Conservation (phyloP, 805 yeast genomes). For the Zygosaccharomyces pseudorouxii region DNA sequence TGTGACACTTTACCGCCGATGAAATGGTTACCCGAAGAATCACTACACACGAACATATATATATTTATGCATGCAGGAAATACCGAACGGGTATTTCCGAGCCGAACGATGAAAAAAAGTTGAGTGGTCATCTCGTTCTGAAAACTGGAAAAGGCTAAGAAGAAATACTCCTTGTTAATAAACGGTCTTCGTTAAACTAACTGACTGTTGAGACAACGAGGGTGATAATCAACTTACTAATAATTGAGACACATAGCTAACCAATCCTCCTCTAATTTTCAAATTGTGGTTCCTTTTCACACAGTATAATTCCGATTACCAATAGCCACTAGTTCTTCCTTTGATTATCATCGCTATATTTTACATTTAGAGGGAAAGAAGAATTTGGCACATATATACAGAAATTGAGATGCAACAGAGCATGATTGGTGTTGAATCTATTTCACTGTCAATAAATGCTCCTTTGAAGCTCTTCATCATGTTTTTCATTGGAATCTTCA, state of each 20-base stretch:
- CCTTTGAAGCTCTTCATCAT: slow-evolving; percentile 8
- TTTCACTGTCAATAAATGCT: slow-evolving; percentile 10
- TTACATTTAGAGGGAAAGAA: background rate
- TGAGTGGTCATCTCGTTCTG: background rate
- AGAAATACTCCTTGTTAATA: slow-evolving; percentile 1
- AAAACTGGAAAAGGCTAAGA: background rate
- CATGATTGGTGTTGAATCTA: slow-evolving; percentile 8
- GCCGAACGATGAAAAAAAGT: slow-evolving; percentile 1
- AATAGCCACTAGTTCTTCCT: background rate
- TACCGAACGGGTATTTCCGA: background rate
- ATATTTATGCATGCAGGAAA: background rate
- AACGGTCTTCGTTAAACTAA: background rate
- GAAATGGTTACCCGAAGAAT: background rate
- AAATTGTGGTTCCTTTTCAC: background rate
- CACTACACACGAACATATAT: no score
- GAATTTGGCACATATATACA: background rate
- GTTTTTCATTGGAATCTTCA: slow-evolving; percentile 11
- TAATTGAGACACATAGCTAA: background rate
- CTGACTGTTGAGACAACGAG: no score
- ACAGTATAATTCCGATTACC: background rate
- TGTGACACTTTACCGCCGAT: no score
- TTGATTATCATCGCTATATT: background rate
- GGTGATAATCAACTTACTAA: background rate
- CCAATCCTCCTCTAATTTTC: background rate
- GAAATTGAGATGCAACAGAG: background rate